Base-by-base conservation (phyloP, 345 rosid genomes). In the Anacardium occidentale region DNA sequence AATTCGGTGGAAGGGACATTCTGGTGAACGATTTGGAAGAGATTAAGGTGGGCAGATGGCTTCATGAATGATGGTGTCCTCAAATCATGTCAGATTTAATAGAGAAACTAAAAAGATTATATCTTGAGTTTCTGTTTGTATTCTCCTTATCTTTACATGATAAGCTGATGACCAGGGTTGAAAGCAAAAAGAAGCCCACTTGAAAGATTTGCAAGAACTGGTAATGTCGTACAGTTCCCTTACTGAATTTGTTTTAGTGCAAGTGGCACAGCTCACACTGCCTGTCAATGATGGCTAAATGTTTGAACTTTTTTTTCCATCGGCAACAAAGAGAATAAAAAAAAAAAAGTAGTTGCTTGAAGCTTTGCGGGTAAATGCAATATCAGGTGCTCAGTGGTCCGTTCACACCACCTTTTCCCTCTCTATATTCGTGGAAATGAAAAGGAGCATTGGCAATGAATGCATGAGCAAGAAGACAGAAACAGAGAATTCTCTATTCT, bases 1-100 rank as follows among this genome's bases (percentile, higher is more conserved):
- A 73, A 82, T 82, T 56, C 74, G 71, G 52, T 84, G 87, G 87
- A 84, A 79, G 75, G 87, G 87, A 10, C 85, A 79, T 72, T 79
- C 85, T 54, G 37, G 74, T 42, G 20, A 76, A 62, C n/a, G 83
- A 82, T 62, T 73, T 80, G n/a, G 83, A 78, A 74, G 85, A 80
- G 56, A 69, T 80, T 22, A 82, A 76, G 85, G 85, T 82, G 17
- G 66, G 20, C 42, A 34, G 47, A 3, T 32, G 37, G 20, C 65
- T n/a, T 62, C 47, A 2, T 34, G 20, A 34, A 62, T 34, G 65
- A 34, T 14, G 18, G 5, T 61, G 32, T 10, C 12, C 24, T 34
- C 64, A 15, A 18, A 21, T 15, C 10, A 0, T 21, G 8, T 37
- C 26, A 4, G 18, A 29, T 17, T 59, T 59, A 5, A 40, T 25